Percentiles rank a stretch among this genome's conserved stretches.
These are phyloP conservation scores for Alloteropsis angusta DNA, from an alignment of 202 grass and related monocot genomes.

Conservation along the genomic window DNA sequence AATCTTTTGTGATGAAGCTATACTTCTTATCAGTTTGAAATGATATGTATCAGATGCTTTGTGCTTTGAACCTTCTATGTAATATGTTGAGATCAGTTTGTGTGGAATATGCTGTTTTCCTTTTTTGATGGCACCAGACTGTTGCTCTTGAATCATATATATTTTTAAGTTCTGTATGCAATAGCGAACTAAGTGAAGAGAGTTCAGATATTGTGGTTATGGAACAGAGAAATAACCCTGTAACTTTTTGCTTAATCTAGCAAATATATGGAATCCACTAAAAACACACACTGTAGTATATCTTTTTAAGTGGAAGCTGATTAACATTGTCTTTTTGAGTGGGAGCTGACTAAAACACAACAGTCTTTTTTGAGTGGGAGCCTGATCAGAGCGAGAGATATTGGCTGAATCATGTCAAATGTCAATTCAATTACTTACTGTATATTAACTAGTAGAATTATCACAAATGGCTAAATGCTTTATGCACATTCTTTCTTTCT, in stretches of 20 bases:
- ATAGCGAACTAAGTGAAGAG: neutral
- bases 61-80: neutral
- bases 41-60: conserved; percentile 28
- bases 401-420: conserved; percentile 18
- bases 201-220: neutral
- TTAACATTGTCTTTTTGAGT: neutral
- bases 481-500: neutral
- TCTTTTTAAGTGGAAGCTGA: conserved; percentile 15
- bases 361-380: neutral
- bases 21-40: conserved; percentile 5
- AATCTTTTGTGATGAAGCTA: conserved; percentile 1
- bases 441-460: neutral
- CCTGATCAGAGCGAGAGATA: conserved; percentile 4
- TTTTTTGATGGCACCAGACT: neutral
- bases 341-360: conserved; percentile 1
- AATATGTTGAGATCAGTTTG: conserved; percentile 14
- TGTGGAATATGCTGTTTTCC: neutral
- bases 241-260: neutral
- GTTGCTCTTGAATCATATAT: neutral
- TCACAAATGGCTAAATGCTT: neutral
- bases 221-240: neutral
- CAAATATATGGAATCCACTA: neutral
- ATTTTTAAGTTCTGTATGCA: neutral
- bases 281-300: neutral
- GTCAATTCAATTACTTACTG: neutral